Base-by-base conservation (phyloP, 139 green algal species). In the Zygnema cylindricum region DNA sequence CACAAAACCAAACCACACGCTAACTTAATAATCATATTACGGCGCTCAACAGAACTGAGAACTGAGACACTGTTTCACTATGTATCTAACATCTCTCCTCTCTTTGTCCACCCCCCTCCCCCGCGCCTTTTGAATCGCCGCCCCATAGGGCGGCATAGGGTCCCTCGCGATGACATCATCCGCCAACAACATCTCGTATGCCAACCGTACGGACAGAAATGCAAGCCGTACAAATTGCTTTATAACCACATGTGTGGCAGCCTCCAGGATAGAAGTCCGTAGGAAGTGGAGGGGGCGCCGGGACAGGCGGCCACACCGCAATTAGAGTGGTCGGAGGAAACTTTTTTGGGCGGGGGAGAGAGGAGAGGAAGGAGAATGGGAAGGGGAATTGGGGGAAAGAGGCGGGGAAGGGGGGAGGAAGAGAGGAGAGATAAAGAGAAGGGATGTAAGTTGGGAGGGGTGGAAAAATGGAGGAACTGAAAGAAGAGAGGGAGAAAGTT, bases 61-160 rank as follows among this genome's bases (percentile, higher is more conserved):
- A n/a, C n/a, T n/a, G n/a, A n/a, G n/a, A n/a, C n/a, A n/a, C n/a
- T n/a, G n/a, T n/a, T n/a, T n/a, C n/a, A n/a, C n/a, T n/a, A n/a
- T n/a, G n/a, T n/a, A n/a, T n/a, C n/a, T n/a, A n/a, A n/a, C n/a
- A n/a, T n/a, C n/a, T n/a, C n/a, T n/a, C n/a, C n/a, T n/a, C n/a
- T n/a, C n/a, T n/a, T n/a, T n/a, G n/a, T n/a, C n/a, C n/a, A n/a
- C n/a, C n/a, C n/a, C n/a, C n/a, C n/a, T n/a, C n/a, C n/a, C n/a
- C n/a, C n/a, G n/a, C n/a, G n/a, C n/a, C n/a, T 95, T 96, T 93
- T 98, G 98, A 85, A 99, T 98, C 0, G 96, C 98, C 0, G 96
- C 96, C 0, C 95, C 95, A 76, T 97, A 99, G 1, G 95, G 95
- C 25, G 96, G 96, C 23, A 98, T 90, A 1, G 94, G 91, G 77